Evolutionary conservation across 805 yeast genomes (phyloP), one percentile per base, ranked within the genome.

Genomic region (Metschnikowia gruessii): DNA sequence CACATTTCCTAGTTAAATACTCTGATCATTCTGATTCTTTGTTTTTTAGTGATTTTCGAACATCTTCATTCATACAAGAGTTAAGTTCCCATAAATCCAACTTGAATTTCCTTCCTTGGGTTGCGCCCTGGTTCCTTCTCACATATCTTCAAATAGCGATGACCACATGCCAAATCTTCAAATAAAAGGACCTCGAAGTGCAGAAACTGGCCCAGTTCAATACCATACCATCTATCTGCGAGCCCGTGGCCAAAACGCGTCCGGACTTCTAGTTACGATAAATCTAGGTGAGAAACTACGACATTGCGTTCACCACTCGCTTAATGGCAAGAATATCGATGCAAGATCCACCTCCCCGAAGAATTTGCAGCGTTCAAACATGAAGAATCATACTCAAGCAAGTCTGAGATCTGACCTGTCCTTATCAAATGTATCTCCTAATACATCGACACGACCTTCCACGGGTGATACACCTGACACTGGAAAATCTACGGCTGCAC

Each of bases 131-230:
- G 16, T 17, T 38, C 16, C 12, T 19, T 17, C n/a, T 16, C 18
- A 38, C 19, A 30, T 15, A 38, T 22, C 9, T 26, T 12, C 28
- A 11, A 11, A 6, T 17, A 31, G 45, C 44, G 48, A 45, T 45
- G 48, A 22, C 41, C 46, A 15, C 42, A 50, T 50, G 53, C 42
- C 49, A 21, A 47, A 38, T 28, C 30, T 53, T 13, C 54, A 50
- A 35, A 34, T 53, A 31, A 50, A 39, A 31, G 56, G 56, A 41
- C 56, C 56, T 7, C 40, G 40, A n/a, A 38, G 35, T 21, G 37
- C 40, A 29, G 44, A 42, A n/a, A 30, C 31, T 15, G 54, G 47
- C 24, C 45, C 47, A 7, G 56, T 53, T 15, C 42, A 36, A n/a
- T 50, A 40, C 26, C 54, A 46, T 19, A 43, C 38, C 12, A 29